Conservation (phyloP, 768 basidiomycete genomes). For the Mrakia blollopis region DNA sequence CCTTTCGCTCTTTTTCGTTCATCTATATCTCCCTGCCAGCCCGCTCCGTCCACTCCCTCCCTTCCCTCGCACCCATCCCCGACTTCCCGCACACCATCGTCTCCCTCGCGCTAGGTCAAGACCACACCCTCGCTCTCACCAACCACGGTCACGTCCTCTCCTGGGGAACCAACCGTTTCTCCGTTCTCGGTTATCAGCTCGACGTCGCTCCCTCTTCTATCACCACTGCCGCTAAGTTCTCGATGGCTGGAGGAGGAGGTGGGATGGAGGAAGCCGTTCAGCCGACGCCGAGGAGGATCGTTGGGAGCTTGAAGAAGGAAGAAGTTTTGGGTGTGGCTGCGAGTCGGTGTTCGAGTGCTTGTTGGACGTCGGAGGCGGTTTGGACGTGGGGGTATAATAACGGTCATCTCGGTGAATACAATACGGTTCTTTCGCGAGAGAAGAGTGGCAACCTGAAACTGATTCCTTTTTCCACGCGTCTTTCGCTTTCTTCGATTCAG, state of each 20-base stretch:
- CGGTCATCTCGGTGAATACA: slow-evolving; percentile 72
- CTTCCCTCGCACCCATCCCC: slow-evolving; percentile 58
- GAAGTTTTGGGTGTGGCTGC: slow-evolving; percentile 75
- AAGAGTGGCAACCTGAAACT: no score
- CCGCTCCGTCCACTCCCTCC: slow-evolving; percentile 70
- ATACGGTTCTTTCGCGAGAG: neutral
- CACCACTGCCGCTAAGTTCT: slow-evolving; percentile 35
- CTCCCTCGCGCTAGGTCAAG: slow-evolving; percentile 79
- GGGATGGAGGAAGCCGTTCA: slow-evolving; percentile 71
- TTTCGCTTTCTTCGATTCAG: slow-evolving; percentile 43
- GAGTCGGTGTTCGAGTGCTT: slow-evolving; percentile 77
- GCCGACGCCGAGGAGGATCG: slow-evolving; percentile 64
- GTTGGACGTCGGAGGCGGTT: slow-evolving; percentile 62
- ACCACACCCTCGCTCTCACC: slow-evolving; percentile 86
- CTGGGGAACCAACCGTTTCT: slow-evolving; percentile 82
- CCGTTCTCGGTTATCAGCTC: slow-evolving; percentile 79
- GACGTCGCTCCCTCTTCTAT: slow-evolving; percentile 54
- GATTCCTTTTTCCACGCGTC: neutral
- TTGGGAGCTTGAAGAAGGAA: slow-evolving; percentile 71
- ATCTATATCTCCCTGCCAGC: slow-evolving; percentile 55
- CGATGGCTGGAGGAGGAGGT: no score
- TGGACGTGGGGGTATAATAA: slow-evolving; percentile 80
- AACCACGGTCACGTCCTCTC: slow-evolving; percentile 73
- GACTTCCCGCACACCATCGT: slow-evolving; percentile 56
- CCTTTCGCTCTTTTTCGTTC: no score